Percentiles rank a stretch among this genome's conserved stretches.
Conservation (phyloP, 192 early-diverging fungal species). For the Mortierella hygrophila region DNA sequence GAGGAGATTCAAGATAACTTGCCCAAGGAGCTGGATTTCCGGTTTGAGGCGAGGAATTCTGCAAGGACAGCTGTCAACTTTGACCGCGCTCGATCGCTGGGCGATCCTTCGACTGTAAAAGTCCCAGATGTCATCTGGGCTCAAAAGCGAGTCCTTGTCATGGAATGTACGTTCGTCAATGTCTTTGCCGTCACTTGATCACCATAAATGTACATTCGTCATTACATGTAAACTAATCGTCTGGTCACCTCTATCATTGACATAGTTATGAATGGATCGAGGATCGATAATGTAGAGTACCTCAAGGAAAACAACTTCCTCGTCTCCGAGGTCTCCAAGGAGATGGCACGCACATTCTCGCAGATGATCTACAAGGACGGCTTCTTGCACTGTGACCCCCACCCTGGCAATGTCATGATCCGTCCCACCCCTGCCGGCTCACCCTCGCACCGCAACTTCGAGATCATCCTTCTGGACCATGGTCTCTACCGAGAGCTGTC, state of each 20-base stretch:
- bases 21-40: conserved; percentile 91
- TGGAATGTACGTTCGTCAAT: conserved; percentile 78
- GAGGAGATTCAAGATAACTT: conserved; percentile 86
- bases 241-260: conserved; percentile 30
- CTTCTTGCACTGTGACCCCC: conserved; percentile 92
- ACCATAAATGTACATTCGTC: not conserved
- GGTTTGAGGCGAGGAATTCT: conserved; percentile 84
- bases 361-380: conserved; percentile 92
- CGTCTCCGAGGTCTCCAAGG: conserved; percentile 76
- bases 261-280: conserved; percentile 53
- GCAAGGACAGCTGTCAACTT: conserved; percentile 73
- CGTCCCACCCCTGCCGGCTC: conserved; percentile 61
- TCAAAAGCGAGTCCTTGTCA: conserved; percentile 79
- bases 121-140: conserved; percentile 86
- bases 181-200: not conserved
- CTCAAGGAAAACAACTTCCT: conserved; percentile 79
- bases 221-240: not conserved
- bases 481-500: conserved; percentile 88
- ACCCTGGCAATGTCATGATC: conserved; percentile 90
- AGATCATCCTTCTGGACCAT: conserved; percentile 88
- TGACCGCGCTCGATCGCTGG: conserved; percentile 51
- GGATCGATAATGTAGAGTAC: conserved; percentile 83
- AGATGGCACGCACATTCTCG: conserved; percentile 80
- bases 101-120: conserved; percentile 53
- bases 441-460: conserved; percentile 80